Evolutionary conservation across 2,329 filamentous ascomycete genomes (phyloP), one percentile per base, ranked within the genome.

Genomic region (Pseudogymnoascus sp.): DNA sequence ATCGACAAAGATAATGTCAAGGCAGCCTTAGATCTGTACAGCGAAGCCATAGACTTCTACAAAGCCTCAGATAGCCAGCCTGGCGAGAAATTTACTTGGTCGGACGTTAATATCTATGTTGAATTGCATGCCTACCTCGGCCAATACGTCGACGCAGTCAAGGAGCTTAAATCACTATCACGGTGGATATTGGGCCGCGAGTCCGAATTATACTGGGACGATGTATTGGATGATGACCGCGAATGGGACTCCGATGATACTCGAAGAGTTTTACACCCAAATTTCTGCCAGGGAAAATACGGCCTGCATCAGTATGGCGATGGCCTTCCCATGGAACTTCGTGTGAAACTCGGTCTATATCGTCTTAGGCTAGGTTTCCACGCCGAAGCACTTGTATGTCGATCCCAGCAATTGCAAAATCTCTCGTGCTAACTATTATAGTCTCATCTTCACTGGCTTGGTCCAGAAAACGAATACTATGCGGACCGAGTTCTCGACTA

Each of bases 231-330:
- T 4, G 91, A 97, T 71, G 92, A 96, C 72, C 83, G 92, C 62
- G 94, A 99, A 75, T 99, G 92, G 85, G 94, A 99, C 72, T 75
- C 83, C 4, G 82, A 87, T 48, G 84, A 91, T 70, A 79, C 81
- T 17, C 87, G 94, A 64, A 85, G 92, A 63, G 73, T 78, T 1
- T 74, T 81, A 63, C 81, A 90, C 4, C 74, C 82, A 2, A 82
- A 82, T 1, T 96, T 89, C 71, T 74, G 79, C 7, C 77, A 80
- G 4, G 80, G 76, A 2, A 75, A 74, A 48, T 84, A 84, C 71
- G 77, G 81, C 1, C 70, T 75, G 3, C 78, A 80, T 5, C 77
- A 81, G 0, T 96, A 96, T 72, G 92, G 91, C 0, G 74, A 81
- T 39, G 85, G 86, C 1, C 78, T 97, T 39, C 93, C 92, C 0